Evolutionary conservation across 257 asterid genomes (phyloP), one percentile per base, ranked within the genome.

Genomic region (Thymus quinquecostatus): DNA sequence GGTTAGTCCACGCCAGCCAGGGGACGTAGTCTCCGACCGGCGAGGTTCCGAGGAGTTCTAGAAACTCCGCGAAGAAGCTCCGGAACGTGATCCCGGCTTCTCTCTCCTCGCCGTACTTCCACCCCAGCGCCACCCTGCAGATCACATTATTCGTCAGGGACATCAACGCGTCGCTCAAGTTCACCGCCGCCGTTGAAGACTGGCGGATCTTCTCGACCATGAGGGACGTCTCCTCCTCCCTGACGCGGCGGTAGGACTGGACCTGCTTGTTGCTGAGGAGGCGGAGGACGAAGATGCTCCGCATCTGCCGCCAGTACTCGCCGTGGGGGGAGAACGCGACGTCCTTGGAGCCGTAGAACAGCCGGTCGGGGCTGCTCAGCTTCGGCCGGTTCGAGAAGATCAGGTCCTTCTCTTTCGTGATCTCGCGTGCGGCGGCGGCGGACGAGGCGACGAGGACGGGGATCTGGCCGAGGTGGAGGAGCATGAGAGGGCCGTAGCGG

Each of bases 371-470:
- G 21, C 27, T 32, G 64, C 44, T 58, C 4, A 32, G 21, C 41
- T 11, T 56, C 8, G 61, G 61, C 40, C 40, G n/a, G 61, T 28
- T 56, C 8, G 61, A 29, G 61, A 56, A 56, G 13, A 11, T 29
- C 7, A 56, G 36, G 40, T 56, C 61, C 40, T 56, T 13, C 3
- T 29, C 6, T 29, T 80, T 83, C 86, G 81, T 62, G 56, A 85
- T 71, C 72, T 80, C 82, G 0, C 77, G 69, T 0, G 90, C 86
- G 4, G 82, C 82, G 0, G 71, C 77, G 0, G 79, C 77, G 0
- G 91, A 83, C 10, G 88, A 87, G 64, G 68, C 86, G 0, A 83
- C 75, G 0, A 87, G 48, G n/a, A 79, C 77, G 0, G 91, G 89
- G 2, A 66, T 61, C 2, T 51, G 9, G n/a, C 95, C 88, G 1